phyloP scores from a whole-genome alignment of 352 stramenopile genomes.

The Thalassiosira livingstoniorum region DNA sequence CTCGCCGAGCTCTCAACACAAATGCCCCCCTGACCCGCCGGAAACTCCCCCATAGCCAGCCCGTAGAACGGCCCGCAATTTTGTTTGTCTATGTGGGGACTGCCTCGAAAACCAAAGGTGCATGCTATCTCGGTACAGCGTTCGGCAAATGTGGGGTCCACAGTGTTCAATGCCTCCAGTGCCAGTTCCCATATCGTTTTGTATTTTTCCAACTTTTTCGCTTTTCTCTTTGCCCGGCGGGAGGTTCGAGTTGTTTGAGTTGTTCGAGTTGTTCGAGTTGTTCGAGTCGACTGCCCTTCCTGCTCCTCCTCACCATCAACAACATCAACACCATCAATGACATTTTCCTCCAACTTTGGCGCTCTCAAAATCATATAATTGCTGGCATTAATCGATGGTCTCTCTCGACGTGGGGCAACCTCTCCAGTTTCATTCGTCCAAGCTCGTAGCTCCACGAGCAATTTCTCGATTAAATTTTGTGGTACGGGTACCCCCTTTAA shows the following conservation, averaged over 20 bases:
- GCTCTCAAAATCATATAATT: slow-evolving; percentile 65
- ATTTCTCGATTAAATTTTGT: slow-evolving; percentile 36
- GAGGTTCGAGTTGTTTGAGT: too few relatives aligned
- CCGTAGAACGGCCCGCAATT: slow-evolving; percentile 62
- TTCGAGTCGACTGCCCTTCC: too few relatives aligned
- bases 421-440: slow-evolving; percentile 40
- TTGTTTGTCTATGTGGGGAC: slow-evolving; percentile 65
- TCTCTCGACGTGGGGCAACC: slow-evolving; percentile 36
- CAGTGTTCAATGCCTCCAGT: slow-evolving; percentile 40
- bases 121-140: slow-evolving; percentile 56
- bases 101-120: slow-evolving; percentile 53
- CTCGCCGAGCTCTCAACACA: slow-evolving; percentile 45
- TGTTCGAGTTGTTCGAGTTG: too few relatives aligned
- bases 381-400: slow-evolving; percentile 50
- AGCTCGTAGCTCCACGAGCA: slow-evolving; percentile 37
- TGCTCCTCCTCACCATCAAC: too few relatives aligned
- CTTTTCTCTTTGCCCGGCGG: slow-evolving; percentile 23
- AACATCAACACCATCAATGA: slow-evolving; percentile 5
- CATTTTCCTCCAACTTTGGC: slow-evolving; percentile 26
- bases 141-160: slow-evolving; percentile 48
- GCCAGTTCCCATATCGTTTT: slow-evolving; percentile 51
- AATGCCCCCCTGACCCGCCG: slow-evolving; percentile 48
- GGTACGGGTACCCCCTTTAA: slow-evolving; percentile 32
- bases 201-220: slow-evolving; percentile 58
- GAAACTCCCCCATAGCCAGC: slow-evolving; percentile 51